phyloP scores from a whole-genome alignment of 2,329 filamentous ascomycete genomes.

The Penicillium olsonii region DNA sequence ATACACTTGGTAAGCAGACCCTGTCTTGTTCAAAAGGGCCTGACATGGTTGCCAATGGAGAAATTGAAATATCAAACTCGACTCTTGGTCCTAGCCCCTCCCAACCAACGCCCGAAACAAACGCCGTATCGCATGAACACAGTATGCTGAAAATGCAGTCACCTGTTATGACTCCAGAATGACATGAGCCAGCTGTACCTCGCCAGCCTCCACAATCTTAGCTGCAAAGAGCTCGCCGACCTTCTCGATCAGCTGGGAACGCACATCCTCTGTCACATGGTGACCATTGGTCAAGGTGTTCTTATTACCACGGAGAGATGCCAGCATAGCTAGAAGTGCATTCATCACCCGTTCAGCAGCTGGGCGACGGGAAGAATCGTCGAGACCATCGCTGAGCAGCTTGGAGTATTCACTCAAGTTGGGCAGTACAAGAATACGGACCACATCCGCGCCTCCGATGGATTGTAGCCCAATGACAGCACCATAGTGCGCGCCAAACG shows the following conservation, averaged over 20 bases:
- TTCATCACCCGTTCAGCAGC: constrained; percentile 63
- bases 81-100: background rate
- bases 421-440: constrained; percentile 65
- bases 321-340: constrained; percentile 59
- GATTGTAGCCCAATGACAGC: constrained; percentile 77
- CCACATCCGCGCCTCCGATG: constrained; percentile 69
- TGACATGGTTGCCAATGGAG: background rate
- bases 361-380: constrained; percentile 52
- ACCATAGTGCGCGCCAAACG: constrained; percentile 83
- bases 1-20: too few species aligned
- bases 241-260: constrained; percentile 38
- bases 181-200: constrained; percentile 42
- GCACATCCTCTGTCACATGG: constrained; percentile 40
- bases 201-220: constrained; percentile 44
- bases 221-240: constrained; percentile 45
- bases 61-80: background rate
- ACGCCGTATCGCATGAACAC: constrained; percentile 14
- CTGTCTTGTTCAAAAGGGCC: too few species aligned
- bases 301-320: constrained; percentile 53
- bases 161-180: constrained; percentile 34
- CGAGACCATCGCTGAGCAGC: constrained; percentile 58
- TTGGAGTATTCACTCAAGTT: constrained; percentile 66
- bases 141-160: constrained; percentile 2
- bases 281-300: constrained; percentile 43
- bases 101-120: constrained; percentile 15